These are phyloP conservation scores for Stipa capillata DNA, from an alignment of 176 grass and related monocot species.

Conservation along the genomic window DNA sequence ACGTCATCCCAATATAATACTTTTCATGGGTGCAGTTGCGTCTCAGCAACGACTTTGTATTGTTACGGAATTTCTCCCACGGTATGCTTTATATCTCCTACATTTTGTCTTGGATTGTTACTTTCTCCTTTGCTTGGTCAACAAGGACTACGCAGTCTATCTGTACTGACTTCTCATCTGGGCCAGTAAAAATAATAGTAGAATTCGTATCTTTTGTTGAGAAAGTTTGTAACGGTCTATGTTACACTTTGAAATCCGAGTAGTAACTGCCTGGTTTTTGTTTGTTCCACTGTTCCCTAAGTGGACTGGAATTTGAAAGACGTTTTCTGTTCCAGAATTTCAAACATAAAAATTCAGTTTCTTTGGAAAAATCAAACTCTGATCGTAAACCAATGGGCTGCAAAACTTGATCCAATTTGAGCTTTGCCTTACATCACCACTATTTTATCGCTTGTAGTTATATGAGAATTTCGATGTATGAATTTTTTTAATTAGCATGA, in stretches of 20 bases:
- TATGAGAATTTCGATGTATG: not conserved
- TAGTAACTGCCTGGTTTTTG: not conserved
- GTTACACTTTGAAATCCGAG: not conserved
- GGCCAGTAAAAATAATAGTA: not conserved
- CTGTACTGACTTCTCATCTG: not conserved
- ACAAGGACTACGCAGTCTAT: not conserved
- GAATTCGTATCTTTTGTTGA: not conserved
- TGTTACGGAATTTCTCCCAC: slow-evolving; percentile 80
- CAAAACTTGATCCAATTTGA: not conserved
- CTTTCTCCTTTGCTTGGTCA: not conserved
- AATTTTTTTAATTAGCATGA: not conserved
- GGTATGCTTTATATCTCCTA: slow-evolving; percentile 34
- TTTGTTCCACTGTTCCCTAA: not conserved
- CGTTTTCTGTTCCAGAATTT: not conserved
- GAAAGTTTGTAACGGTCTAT: not conserved
- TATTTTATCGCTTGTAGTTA: not conserved
- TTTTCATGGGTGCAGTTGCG: slow-evolving; percentile 89
- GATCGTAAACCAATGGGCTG: not conserved
- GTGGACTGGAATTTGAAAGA: not conserved
- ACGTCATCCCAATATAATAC: slow-evolving; percentile 87
- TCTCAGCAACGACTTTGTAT: slow-evolving; percentile 81
- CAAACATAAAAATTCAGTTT: not conserved
- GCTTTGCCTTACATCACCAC: not conserved
- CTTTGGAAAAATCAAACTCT: not conserved
- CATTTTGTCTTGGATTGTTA: not conserved